Conservation (phyloP, 805 yeast species). For the Metschnikowia drakensbergensis region DNA sequence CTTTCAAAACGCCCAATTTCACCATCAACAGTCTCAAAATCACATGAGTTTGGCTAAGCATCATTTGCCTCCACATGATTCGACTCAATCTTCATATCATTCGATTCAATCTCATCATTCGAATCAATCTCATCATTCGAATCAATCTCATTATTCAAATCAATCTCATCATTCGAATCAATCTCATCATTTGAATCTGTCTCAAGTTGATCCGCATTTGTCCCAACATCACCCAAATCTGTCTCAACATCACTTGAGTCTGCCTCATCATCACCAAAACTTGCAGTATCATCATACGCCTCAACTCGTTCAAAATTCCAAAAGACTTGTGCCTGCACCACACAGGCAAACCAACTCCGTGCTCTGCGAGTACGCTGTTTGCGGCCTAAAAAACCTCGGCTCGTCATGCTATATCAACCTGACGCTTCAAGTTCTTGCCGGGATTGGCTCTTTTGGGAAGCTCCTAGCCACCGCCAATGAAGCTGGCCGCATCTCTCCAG, state of each 20-base stretch:
- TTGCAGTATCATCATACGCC: background rate
- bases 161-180: no score
- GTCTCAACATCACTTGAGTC: background rate
- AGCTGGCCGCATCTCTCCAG: background rate
- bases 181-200: no score
- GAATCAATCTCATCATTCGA: background rate
- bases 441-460: slow-evolving; percentile 45
- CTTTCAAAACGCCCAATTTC: no score
- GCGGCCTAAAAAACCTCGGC: slow-evolving; percentile 65
- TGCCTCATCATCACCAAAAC: background rate
- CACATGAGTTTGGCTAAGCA: no score
- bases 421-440: slow-evolving; percentile 67
- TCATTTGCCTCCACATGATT: no score
- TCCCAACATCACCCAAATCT: background rate
- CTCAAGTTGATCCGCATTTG: no score
- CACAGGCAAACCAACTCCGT: background rate
- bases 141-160: no score
- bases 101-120: background rate
- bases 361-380: slow-evolving; percentile 44
- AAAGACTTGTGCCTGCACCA: background rate
- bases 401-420: slow-evolving; percentile 76
- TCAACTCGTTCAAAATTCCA: background rate
- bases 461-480: slow-evolving; percentile 40
- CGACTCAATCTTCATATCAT: background rate
- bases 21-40: background rate